Evolutionary conservation across 2,329 filamentous ascomycete species (phyloP).

Genomic region (Nothomitra cinnamomea): DNA sequence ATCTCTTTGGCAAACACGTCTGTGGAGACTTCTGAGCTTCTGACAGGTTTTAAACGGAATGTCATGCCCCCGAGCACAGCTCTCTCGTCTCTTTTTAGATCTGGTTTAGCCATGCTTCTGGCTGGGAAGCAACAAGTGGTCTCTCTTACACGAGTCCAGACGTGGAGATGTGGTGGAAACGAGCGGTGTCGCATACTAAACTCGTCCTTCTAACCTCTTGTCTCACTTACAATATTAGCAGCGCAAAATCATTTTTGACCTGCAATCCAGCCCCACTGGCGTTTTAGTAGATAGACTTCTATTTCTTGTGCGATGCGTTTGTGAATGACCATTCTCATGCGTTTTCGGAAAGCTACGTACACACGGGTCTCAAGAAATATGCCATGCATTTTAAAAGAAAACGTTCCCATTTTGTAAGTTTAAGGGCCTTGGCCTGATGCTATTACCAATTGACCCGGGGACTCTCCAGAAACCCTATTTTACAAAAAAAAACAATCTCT

Average conservation of each 20-base stretch:
- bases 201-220: conserved; percentile 2
- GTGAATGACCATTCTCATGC: conserved; percentile 2
- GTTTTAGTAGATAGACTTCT: conserved; percentile 4
- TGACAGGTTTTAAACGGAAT: not conserved
- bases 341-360: not conserved
- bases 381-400: too few relatives aligned
- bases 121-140: too few relatives aligned
- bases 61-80: not conserved
- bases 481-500: too few relatives aligned
- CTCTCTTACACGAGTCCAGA: too few relatives aligned
- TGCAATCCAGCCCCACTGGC: not conserved
- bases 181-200: not conserved
- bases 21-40: not conserved
- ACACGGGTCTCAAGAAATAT: too few relatives aligned
- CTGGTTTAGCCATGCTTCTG: too few relatives aligned
- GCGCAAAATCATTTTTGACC: not conserved
- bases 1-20: not conserved
- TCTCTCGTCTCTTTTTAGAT: not conserved
- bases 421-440: too few relatives aligned
- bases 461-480: too few relatives aligned
- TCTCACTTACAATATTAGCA: not conserved
- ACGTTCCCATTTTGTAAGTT: too few relatives aligned
- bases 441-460: too few relatives aligned
- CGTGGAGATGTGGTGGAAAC: not conserved
- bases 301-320: conserved; percentile 2